Percentiles rank a stretch among this genome's conserved stretches.
Evolutionary conservation across 768 basidiomycete species (phyloP).

Genomic region (Phylloporus arenicola): DNA sequence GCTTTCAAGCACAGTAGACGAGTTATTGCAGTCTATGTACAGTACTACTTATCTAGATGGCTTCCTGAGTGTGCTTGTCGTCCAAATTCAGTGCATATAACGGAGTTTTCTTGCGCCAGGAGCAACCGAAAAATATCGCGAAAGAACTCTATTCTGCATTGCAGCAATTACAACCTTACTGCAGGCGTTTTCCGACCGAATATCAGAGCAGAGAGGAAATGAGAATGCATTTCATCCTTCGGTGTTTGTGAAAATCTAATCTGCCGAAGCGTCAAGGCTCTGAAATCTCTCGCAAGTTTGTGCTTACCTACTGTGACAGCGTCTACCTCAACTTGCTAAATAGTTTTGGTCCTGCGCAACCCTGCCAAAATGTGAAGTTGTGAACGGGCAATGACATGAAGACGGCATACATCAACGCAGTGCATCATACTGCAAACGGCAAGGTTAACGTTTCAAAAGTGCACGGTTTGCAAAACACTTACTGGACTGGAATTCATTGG

Average conservation of each 20-base stretch:
- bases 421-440: constrained; percentile 71
- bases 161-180: background rate
- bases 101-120: too few relatives aligned
- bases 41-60: too few relatives aligned
- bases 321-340: constrained; percentile 61
- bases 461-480: constrained; percentile 27
- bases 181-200: background rate
- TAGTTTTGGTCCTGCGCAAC: constrained; percentile 69
- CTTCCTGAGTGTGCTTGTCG: too few relatives aligned
- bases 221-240: constrained; percentile 11
- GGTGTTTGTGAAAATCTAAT: constrained; percentile 10
- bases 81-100: too few relatives aligned
- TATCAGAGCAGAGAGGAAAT: background rate
- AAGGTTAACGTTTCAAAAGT: constrained; percentile 3
- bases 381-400: background rate
- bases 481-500: constrained; percentile 55
- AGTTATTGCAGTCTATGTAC: too few relatives aligned
- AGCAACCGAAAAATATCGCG: too few relatives aligned
- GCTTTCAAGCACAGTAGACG: too few relatives aligned
- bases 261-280: constrained; percentile 1
- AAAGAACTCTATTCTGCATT: background rate
- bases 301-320: constrained; percentile 16
- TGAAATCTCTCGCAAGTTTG: background rate
- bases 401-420: constrained; percentile 71
- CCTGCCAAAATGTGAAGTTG: constrained; percentile 25